Evolutionary conservation across 257 asterid species (phyloP), one percentile per base, ranked within the genome.

Genomic region (Fraxinus cuspidata): DNA sequence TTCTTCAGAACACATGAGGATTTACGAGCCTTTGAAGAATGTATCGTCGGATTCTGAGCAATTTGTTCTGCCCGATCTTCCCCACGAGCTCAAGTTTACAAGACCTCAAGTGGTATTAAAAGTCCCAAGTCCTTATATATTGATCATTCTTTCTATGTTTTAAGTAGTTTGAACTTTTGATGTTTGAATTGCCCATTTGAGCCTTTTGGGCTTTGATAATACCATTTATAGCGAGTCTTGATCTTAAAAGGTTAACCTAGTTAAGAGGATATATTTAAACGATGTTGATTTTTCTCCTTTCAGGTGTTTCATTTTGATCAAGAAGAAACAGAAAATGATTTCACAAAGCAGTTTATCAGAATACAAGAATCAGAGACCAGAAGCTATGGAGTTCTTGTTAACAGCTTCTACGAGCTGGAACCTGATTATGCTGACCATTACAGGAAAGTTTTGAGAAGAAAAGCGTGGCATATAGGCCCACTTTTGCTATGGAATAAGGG

Each of bases 401-500:
- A 90, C 56, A 88, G 87, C 76, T 88, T 90, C 77, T 85, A 82
- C 67, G 91, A 87, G 81, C 49, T 83, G 0, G 86, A 87, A 60
- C 84, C 83, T 2, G 84, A 74, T 32, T 85, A 87, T 47, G 85
- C 74, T 0, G 74, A 79, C 32, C 32, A 85, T 16, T 83, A 56
- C 58, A 82, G 56, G 74, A 70, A 82, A 0, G 83, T 79, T 31
- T 12, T 78, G 78, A 85, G 85, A 28, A 79, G 75, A 23, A 81
- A 64, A 13, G 74, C 74, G 0, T 83, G 87, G 87, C 58, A 78
- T 44, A 69, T 85, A 40, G 86, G 86, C 23, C 88, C 88, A 9
- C 80, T 85, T 74, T 74, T 77, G 2, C 70, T 88, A 12, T 77
- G 27, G 80, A 78, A 70, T 56, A 65, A 38, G n/a, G 21, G 16